phyloP scores from a whole-genome alignment of 441 rosid species.

The Hura crepitans region DNA sequence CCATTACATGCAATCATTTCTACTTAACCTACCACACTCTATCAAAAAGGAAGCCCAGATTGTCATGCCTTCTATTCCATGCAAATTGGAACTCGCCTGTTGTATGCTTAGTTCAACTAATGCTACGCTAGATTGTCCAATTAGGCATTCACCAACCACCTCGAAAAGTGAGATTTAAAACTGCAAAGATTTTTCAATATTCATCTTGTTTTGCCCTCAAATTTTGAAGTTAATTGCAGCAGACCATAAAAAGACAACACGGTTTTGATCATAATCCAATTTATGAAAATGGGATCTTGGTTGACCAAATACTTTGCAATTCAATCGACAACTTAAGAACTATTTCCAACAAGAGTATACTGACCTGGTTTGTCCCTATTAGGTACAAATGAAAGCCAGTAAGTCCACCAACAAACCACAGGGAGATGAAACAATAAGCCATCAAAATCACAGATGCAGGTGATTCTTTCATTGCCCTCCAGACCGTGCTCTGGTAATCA shows the following conservation, averaged over 20 bases:
- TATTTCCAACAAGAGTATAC: slow-evolving; percentile 17
- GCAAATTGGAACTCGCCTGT: background rate
- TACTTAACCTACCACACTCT: too few species aligned
- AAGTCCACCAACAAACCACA: slow-evolving; percentile 98
- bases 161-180: background rate
- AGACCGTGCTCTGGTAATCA: slow-evolving; percentile 56
- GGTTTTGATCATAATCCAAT: background rate
- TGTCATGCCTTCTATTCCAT: background rate
- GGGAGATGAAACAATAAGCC: slow-evolving; percentile 74
- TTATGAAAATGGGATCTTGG: background rate
- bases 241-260: background rate
- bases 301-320: background rate
- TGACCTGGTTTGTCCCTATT: slow-evolving; percentile 82
- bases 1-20: background rate
- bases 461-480: slow-evolving; percentile 88
- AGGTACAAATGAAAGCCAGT: slow-evolving; percentile 93
- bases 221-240: background rate
- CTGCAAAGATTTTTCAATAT: background rate
- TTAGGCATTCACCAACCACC: background rate
- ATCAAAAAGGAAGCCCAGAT: background rate
- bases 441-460: slow-evolving; percentile 77
- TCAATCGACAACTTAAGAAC: background rate
- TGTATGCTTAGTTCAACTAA: background rate
- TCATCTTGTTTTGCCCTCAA: background rate
- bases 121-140: background rate